Percentiles rank a stretch among this genome's conserved stretches.
These are phyloP conservation scores for Chlamydomonas incerta DNA, from an alignment of 139 green algal genomes.

Conservation along the genomic window DNA sequence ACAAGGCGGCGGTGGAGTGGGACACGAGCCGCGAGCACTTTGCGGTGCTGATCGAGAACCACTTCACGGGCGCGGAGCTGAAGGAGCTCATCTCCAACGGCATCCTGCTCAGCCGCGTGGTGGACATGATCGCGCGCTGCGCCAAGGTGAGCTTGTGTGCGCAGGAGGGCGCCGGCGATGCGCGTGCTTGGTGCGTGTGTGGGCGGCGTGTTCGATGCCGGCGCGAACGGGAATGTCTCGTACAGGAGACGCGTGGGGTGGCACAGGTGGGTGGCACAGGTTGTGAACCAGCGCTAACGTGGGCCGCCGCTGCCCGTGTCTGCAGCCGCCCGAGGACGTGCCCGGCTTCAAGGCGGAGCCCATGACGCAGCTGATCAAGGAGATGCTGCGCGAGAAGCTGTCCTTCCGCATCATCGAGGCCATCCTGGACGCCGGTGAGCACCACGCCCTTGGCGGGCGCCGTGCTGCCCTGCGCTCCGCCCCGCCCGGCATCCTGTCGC, in stretches of 20 bases:
- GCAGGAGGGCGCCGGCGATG: too few relatives aligned
- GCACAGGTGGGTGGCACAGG: too few relatives aligned
- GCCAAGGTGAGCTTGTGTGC: too few relatives aligned
- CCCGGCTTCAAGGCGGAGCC: neutral
- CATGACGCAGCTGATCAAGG: conserved; percentile 28
- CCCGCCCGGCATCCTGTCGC: too few relatives aligned
- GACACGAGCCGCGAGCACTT: conserved; percentile 18
- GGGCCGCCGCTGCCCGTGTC: too few relatives aligned
- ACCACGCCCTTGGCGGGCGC: too few relatives aligned
- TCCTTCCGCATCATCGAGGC: conserved; percentile 24
- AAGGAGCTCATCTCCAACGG: conserved; percentile 33
- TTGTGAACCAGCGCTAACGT: too few relatives aligned
- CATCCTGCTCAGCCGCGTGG: conserved; percentile 1
- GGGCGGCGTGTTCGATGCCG: too few relatives aligned
- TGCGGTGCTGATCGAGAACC: conserved; percentile 17
- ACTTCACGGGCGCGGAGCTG: conserved; percentile 38
- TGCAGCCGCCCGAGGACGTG: conserved; percentile 15
- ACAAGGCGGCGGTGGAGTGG: conserved; percentile 32
- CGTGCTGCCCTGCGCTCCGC: too few relatives aligned
- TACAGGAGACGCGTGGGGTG: too few relatives aligned
- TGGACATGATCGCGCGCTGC: conserved; percentile 3
- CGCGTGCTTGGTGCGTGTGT: too few relatives aligned
- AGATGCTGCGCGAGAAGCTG: conserved; percentile 33
- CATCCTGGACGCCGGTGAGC: conserved; percentile 34
- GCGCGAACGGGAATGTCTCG: too few relatives aligned